Conservation (phyloP, 208 protist genomes). For the Phytomonas sp. region DNA sequence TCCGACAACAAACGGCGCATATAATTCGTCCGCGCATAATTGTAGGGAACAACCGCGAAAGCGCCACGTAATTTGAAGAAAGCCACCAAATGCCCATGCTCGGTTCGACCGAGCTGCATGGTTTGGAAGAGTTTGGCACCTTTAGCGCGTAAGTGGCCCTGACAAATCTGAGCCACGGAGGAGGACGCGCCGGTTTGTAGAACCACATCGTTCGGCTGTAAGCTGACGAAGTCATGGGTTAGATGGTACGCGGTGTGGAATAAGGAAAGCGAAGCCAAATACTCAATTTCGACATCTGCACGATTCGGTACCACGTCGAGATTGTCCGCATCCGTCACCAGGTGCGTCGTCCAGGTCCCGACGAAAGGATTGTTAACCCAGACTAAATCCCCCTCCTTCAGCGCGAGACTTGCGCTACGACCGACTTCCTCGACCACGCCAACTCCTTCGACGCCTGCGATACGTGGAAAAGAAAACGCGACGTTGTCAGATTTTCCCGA, state of each 20-base stretch:
- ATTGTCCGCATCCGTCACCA: slow-evolving; percentile 79
- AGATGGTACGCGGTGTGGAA: slow-evolving; percentile 95
- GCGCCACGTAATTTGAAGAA: slow-evolving; percentile 82
- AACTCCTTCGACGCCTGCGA: slow-evolving; percentile 93
- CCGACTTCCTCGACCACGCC: slow-evolving; percentile 94
- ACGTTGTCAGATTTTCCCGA: neutral
- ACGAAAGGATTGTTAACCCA: slow-evolving; percentile 86
- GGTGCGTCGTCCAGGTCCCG: slow-evolving; percentile 88
- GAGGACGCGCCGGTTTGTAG: slow-evolving; percentile 84
- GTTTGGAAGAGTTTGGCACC: slow-evolving; percentile 86
- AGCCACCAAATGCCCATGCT: slow-evolving; percentile 71
- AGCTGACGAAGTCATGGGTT: slow-evolving; percentile 90
- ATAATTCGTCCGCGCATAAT: slow-evolving; percentile 81
- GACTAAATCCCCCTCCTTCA: slow-evolving; percentile 90
- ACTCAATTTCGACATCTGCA: slow-evolving; percentile 88
- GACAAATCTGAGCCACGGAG: slow-evolving; percentile 80
- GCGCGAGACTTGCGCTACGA: slow-evolving; percentile 30
- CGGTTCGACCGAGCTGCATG: slow-evolving; percentile 85
- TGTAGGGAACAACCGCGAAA: slow-evolving; percentile 82
- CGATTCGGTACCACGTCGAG: slow-evolving; percentile 85
- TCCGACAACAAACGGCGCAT: slow-evolving; percentile 89
- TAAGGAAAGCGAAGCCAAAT: slow-evolving; percentile 89
- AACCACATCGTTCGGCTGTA: slow-evolving; percentile 86
- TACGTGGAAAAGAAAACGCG: slow-evolving; percentile 23
- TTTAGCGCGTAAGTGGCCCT: slow-evolving; percentile 75